phyloP scores from a whole-genome alignment of 257 asterid genomes.

The Plantago major region DNA sequence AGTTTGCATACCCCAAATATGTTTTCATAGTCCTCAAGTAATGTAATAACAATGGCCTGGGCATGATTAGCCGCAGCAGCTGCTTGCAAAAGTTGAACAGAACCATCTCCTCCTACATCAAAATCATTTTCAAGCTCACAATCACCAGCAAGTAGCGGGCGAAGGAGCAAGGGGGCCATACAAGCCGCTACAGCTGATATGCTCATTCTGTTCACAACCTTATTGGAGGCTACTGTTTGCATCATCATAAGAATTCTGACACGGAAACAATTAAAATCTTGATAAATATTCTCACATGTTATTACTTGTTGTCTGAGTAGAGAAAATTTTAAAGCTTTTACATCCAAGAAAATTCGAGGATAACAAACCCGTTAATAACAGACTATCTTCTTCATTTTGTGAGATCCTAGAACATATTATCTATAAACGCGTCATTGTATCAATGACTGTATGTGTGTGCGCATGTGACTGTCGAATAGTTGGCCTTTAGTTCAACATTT shows the following conservation, averaged over 20 bases:
- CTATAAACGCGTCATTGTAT: no score
- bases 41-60: conserved; percentile 88
- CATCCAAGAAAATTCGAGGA: neutral
- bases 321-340: neutral
- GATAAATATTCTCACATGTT: conserved; percentile 2
- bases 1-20: conserved; percentile 78
- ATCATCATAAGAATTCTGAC: conserved; percentile 90
- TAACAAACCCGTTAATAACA: no score
- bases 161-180: conserved; percentile 98
- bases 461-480: no score
- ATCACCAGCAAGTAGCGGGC: conserved; percentile 97
- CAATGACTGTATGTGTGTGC: no score
- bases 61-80: conserved; percentile 99
- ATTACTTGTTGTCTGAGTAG: conserved; percentile 4
- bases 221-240: conserved; percentile 76
- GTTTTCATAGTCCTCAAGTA: conserved; percentile 81
- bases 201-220: conserved; percentile 86
- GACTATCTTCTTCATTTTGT: no score
- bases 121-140: conserved; percentile 73
- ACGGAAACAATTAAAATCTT: conserved; percentile 21
- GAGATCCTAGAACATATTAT: no score
- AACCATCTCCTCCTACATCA: conserved; percentile 83
- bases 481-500: no score
- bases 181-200: conserved; percentile 99
- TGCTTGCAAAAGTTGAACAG: conserved; percentile 90